Base-by-base conservation (phyloP, 345 rosid genomes). In the Eucalyptus shirleyi region DNA sequence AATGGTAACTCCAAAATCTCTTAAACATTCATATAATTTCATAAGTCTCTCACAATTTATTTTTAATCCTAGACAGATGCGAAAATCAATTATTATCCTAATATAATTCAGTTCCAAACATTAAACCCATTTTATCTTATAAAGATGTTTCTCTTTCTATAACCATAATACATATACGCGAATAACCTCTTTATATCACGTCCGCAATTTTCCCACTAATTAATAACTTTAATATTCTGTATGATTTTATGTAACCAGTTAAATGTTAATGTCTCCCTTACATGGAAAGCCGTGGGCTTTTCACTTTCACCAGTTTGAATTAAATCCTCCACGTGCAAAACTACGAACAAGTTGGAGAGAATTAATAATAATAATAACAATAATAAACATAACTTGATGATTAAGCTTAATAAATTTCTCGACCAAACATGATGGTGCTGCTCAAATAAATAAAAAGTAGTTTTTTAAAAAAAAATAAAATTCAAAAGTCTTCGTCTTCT, bases 161-260 rank as follows among this genome's bases (percentile, higher is more conserved):
- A 7, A 15, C 9, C 17, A 67, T 67, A 32, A 16, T 67, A 60
- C 8, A 60, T 12, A 60, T 1, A 28, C 0, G 2, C 0, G 12
- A 32, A 67, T 67, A 16, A 16, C 12, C 23, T 15, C 40, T 32
- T 67, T n/a, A n/a, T n/a, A 67, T n/a, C 2, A 2, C 0, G 21
- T 67, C 6, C 5, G 32, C 10, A 16, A n/a, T 32, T n/a, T n/a
- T 32, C 40, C 21, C 12, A 32, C 40, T n/a, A 16, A 67, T n/a
- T 67, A 15, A 67, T 32, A 16, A 67, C 40, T n/a, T 67, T 67
- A 67, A 67, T 8, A 16, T 32, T 16, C 8, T 4, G 12, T 32
- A 67, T 32, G 23, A 67, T 62, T 62, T 30, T 62, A 12, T 13
- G 69, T 62, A 30, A 62, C 7, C 17, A 28, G 15, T 12, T 62